A percentile compares a stretch with the other conserved stretches of the same genome.
These are phyloP conservation scores for Isoetes engelmannii DNA, from an alignment of 83 land plant species.

Conservation along the genomic window DNA sequence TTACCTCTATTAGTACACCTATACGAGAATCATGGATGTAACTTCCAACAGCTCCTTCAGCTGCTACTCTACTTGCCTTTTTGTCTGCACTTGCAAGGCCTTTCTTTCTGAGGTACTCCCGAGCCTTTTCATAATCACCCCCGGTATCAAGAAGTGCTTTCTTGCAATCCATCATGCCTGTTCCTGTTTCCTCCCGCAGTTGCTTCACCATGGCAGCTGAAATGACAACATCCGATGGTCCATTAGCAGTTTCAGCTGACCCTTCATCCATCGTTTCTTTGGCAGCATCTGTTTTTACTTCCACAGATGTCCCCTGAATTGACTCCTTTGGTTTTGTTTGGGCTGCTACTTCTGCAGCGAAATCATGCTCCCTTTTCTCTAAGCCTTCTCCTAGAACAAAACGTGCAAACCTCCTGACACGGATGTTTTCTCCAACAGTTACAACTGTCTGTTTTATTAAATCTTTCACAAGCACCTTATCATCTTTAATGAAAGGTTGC, in stretches of 20 bases:
- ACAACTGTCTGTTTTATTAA: constrained; percentile 86
- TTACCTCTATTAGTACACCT: constrained; percentile 4
- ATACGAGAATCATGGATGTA: constrained; percentile 6
- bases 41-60: background rate
- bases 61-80: constrained; percentile 5
- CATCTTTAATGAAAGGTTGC: constrained; percentile 90
- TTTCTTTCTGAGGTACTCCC: constrained; percentile 5
- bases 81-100: constrained; percentile 10
- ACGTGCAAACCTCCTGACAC: constrained; percentile 72
- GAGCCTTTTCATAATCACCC: constrained; percentile 1
- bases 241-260: background rate
- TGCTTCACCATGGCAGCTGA: constrained; percentile 6
- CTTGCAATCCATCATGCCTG: constrained; percentile 14
- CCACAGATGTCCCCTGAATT: background rate
- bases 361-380: background rate
- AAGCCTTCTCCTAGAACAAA: constrained; percentile 8
- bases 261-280: background rate
- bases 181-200: constrained; percentile 11
- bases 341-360: constrained; percentile 5
- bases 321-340: background rate
- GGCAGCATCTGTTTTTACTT: background rate
- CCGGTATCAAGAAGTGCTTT: background rate
- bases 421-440: constrained; percentile 85
- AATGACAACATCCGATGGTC: background rate
- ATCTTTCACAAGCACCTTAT: constrained; percentile 75